These are phyloP conservation scores for Cicer bijugum DNA, from an alignment of 306 rosid genomes.

Conservation along the genomic window DNA sequence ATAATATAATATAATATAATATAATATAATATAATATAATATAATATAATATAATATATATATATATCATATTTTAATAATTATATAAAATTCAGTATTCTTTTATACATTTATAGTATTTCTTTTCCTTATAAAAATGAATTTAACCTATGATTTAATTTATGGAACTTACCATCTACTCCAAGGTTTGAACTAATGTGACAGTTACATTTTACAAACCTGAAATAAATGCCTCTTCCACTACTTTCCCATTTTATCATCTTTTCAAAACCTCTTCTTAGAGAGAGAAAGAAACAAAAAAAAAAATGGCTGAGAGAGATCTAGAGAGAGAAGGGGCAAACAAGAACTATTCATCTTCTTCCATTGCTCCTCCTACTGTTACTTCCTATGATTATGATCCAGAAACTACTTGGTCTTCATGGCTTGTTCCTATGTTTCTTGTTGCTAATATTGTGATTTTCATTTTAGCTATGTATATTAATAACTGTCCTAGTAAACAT, in stretches of 20 bases:
- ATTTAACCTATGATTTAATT: no score
- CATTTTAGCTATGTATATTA: slow-evolving; percentile 66
- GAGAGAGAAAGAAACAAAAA: slow-evolving; percentile 9
- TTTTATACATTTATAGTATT: no score
- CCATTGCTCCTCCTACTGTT: slow-evolving; percentile 44
- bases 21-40: no score
- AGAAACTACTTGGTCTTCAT: slow-evolving; percentile 72
- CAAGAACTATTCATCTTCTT: slow-evolving; percentile 41
- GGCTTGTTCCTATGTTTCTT: slow-evolving; percentile 82
- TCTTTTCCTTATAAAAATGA: no score
- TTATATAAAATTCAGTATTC: no score
- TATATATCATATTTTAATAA: no score
- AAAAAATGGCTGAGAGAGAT: slow-evolving; percentile 61
- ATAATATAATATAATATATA: no score
- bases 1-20: no score
- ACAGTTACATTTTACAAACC: slow-evolving; percentile 51
- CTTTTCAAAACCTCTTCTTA: not conserved
- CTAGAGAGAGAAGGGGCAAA: slow-evolving; percentile 59
- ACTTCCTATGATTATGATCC: slow-evolving; percentile 50
- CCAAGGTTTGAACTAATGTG: not conserved
- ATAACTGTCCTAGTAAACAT: slow-evolving; percentile 69
- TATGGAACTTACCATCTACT: slow-evolving; percentile 25
- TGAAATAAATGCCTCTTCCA: slow-evolving; percentile 30
- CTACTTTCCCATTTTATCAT: not conserved
- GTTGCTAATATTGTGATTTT: slow-evolving; percentile 66